Base-by-base conservation (phyloP, 176 grass and related monocot species). In the Alopecurus myosuroides region DNA sequence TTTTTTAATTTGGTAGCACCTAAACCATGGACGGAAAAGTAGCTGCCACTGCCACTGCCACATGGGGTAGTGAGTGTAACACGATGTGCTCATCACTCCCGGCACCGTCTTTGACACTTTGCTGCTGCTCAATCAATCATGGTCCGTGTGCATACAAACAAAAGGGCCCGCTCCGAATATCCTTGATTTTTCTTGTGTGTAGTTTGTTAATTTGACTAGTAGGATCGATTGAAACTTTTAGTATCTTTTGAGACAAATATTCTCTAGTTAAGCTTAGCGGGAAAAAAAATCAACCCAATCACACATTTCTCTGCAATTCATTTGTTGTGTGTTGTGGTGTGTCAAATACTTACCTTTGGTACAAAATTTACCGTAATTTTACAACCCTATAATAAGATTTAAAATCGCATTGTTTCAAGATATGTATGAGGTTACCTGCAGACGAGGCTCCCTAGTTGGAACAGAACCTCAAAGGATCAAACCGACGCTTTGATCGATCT, bases 71-170 rank as follows among this genome's bases (percentile, higher is more conserved):
- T 68, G 56, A 18, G 19, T 14, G 19, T 48, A 64, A 85, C 76
- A 85, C 66, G 77, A 89, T 89, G 87, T 76, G 82, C 82, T 89
- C 87, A 89, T 68, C 40, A 68, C 66, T 81, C 17, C 45, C 20
- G 23, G n/a, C 35, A 5, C 30, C 11, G 22, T 41, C 2, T 25
- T 41, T 58, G 34, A 37, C 51, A 40, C 35, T 23, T 55, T 39
- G 66, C 6, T 39, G 66, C 11, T 5, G 23, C 49, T 56, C 49
- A n/a, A 56, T 56, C 74, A 56, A 55, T 14, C 19, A 36, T 35
- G 20, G n/a, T 55, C 1, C 7, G 0, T 72, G 1, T 28, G 6
- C 40, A 45, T 15, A 19, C 30, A 36, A 18, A 8, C 19, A 1
- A 19, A 8, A 3, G 1, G 31, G 29, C 7, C 4, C 4, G 25